These are phyloP conservation scores for Coleophoma crateriformis DNA, from an alignment of 2,329 filamentous ascomycete species.

Conservation along the genomic window DNA sequence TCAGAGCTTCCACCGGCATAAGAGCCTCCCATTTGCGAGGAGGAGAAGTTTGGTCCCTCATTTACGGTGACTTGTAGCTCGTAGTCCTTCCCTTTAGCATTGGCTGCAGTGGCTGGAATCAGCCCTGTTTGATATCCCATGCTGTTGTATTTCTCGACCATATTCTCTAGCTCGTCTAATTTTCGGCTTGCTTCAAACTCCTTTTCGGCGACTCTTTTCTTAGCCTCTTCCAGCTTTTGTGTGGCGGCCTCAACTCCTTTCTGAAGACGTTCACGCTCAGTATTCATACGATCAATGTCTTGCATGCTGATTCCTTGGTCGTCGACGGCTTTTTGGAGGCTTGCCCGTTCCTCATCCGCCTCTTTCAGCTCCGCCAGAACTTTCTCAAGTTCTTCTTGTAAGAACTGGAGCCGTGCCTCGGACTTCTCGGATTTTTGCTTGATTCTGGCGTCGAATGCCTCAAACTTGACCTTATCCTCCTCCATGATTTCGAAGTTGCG, in stretches of 20 bases:
- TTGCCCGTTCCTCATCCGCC: slow-evolving; percentile 74
- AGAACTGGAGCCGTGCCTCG: slow-evolving; percentile 68
- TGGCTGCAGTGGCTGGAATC: slow-evolving; percentile 77
- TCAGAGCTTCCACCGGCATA: slow-evolving; percentile 32
- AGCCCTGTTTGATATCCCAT: slow-evolving; percentile 89
- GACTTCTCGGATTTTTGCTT: slow-evolving; percentile 85
- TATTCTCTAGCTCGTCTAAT: slow-evolving; percentile 86
- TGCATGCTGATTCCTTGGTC: slow-evolving; percentile 92
- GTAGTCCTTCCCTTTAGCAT: slow-evolving; percentile 79
- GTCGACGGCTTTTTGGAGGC: slow-evolving; percentile 81
- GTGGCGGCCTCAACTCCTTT: slow-evolving; percentile 76
- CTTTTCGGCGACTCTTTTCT: slow-evolving; percentile 76
- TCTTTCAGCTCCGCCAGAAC: slow-evolving; percentile 68
- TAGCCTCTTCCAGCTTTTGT: slow-evolving; percentile 75
- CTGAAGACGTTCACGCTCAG: slow-evolving; percentile 88
- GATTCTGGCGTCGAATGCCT: slow-evolving; percentile 85
- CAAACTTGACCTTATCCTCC: slow-evolving; percentile 91
- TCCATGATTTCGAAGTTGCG: slow-evolving; percentile 90
- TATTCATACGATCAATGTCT: slow-evolving; percentile 98
- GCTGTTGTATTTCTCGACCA: slow-evolving; percentile 89
- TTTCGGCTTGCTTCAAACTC: slow-evolving; percentile 82
- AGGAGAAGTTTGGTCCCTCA: slow-evolving; percentile 69
- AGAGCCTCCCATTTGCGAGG: slow-evolving; percentile 43
- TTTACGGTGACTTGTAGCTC: slow-evolving; percentile 82
- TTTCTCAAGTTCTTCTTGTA: slow-evolving; percentile 84